Base-by-base conservation (phyloP, 768 basidiomycete genomes). In the Gelatoporia subvermispora region DNA sequence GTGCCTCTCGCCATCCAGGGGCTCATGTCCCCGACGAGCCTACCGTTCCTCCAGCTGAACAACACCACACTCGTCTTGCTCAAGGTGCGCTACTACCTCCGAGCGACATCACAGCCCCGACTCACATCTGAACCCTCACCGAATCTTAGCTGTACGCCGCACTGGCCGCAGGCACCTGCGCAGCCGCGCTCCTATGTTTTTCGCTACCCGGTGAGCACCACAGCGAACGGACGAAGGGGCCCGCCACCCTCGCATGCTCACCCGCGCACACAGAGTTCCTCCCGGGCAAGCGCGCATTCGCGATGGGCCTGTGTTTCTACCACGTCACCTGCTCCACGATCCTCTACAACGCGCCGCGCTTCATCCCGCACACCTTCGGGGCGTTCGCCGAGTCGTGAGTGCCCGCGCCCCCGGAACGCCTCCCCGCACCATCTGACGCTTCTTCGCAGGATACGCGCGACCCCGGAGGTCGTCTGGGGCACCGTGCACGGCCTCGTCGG, bases 201-300 rank as follows among this genome's bases (percentile, higher is more conserved):
- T 63, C 75, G 4, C 75, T 93, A 11, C 90, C 89, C 57, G 88
- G 88, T 83, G 39, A 34, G 78, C 71, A 23, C 7, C 3, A 17
- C 11, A 21, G 16, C 15, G 21, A 9, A 22, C 13, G 28, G 5
- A 31, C 13, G 13, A 7, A 31, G 7, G n/a, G 21, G 15, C 11
- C 28, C 17, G 36, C 35, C 10, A 43, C 15, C 25, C 28, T 31
- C 10, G 23, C 21, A 23, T 11, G 22, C 18, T 38, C 36, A 10
- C 24, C 35, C 16, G 3, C 23, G 2, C 31, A 10, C 11, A 17
- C 52, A 88, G 89, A 92, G 56, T 90, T 87, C 65, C 68, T 92
- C 2, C 90, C 89, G 0, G 88, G 88, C 10, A 93, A 93, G 69
- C 81, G 90, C 15, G 90, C 87, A 0, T 65, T 92, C 8, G 90